Conservation (phyloP, 2,329 filamentous ascomycete species). For the Aspergillus tanneri region DNA sequence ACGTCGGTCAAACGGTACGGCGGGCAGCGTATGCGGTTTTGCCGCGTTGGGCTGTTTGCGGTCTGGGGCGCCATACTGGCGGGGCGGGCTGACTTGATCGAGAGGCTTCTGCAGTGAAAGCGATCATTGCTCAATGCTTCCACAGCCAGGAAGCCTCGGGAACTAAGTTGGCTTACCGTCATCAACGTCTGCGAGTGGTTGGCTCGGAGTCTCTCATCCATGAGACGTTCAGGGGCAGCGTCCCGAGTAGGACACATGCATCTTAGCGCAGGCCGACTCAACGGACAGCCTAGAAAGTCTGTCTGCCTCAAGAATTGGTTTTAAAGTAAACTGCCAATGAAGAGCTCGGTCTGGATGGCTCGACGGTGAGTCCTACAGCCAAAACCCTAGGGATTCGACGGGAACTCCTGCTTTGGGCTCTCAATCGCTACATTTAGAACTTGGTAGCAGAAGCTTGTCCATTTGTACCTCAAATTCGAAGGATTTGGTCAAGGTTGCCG, state of each 20-base stretch:
- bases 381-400: slow-evolving; percentile 5
- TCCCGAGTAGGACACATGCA: not conserved
- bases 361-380: not conserved
- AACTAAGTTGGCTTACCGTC: not conserved
- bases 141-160: not conserved
- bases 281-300: not conserved
- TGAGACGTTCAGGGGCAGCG: not conserved
- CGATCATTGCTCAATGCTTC: not conserved
- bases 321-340: not conserved
- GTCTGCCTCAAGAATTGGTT: not conserved
- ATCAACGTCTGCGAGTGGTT: not conserved
- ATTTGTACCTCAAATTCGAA: slow-evolving; percentile 1
- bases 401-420: not conserved
- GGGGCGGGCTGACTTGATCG: not conserved
- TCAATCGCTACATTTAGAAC: not conserved
- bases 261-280: not conserved
- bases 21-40: slow-evolving; percentile 3
- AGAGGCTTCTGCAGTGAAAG: not conserved
- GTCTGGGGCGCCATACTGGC: slow-evolving; percentile 29
- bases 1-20: not conserved
- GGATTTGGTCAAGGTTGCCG: not conserved
- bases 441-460: slow-evolving; percentile 4
- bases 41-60: slow-evolving; percentile 33
- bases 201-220: not conserved
- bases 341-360: not conserved